Evolutionary conservation across 2,329 filamentous ascomycete genomes (phyloP).

Genomic region (Neopestalotiopsis clavispora): DNA sequence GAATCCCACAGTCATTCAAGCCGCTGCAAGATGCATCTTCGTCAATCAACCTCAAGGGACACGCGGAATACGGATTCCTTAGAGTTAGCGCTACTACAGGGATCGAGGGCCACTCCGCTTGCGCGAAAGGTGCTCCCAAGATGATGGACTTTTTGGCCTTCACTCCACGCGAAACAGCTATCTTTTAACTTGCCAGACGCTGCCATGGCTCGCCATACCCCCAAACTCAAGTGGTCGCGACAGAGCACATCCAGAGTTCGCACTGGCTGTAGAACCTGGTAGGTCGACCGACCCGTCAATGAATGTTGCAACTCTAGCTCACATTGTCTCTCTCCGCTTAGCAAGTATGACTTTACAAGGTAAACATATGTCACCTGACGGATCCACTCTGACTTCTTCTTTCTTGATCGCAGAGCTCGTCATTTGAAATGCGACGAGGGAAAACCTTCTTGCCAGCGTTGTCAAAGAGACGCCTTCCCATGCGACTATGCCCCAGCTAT

Average conservation of each 20-base stretch:
- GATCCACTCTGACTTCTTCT: too few species aligned
- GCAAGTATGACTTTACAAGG: neutral
- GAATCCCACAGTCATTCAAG: too few species aligned
- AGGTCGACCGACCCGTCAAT: neutral
- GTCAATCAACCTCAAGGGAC: too few species aligned
- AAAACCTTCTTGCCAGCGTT: neutral
- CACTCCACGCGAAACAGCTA: neutral
- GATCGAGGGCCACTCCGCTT: too few species aligned
- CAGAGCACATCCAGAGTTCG: neutral
- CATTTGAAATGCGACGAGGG: conserved; percentile 3
- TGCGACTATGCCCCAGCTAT: neutral
- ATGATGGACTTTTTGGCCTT: neutral
- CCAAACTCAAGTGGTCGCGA: neutral
- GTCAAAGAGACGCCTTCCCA: neutral
- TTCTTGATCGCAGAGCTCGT: neutral
- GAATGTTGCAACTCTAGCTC: too few species aligned
- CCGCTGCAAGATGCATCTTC: too few species aligned
- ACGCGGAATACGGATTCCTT: too few species aligned
- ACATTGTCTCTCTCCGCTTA: neutral
- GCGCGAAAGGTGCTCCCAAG: neutral
- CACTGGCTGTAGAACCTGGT: conserved; percentile 7
- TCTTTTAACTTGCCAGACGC: too few species aligned
- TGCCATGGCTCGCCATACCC: neutral
- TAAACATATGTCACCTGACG: neutral
- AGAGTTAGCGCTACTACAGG: too few species aligned